Evolutionary conservation across 345 rosid species (phyloP).

Genomic region (Odontarrhena argentea): DNA sequence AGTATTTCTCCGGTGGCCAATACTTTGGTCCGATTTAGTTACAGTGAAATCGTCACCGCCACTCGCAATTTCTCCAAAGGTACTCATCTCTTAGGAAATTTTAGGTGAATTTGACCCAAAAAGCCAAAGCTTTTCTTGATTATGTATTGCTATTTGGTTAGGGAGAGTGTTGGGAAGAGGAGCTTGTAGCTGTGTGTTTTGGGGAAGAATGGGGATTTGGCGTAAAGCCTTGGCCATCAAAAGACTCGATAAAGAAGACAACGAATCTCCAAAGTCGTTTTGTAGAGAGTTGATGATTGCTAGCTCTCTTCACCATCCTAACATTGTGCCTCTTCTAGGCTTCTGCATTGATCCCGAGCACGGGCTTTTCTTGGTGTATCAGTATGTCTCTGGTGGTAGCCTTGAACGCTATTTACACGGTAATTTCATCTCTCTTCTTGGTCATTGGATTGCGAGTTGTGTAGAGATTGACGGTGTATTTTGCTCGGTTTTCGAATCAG

Average conservation of each 20-base stretch:
- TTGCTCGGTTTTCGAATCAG: constrained; percentile 41
- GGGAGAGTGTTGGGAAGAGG: constrained; percentile 98
- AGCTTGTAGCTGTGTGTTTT: constrained; percentile 86
- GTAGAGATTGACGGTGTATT: background rate
- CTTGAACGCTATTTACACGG: constrained; percentile 86
- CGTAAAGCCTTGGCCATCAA: constrained; percentile 75
- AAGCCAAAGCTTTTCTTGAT: background rate
- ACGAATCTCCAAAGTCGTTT: constrained; percentile 86
- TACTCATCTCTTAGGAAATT: constrained; percentile 11
- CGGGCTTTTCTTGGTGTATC: constrained; percentile 90
- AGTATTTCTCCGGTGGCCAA: constrained; percentile 69
- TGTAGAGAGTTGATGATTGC: constrained; percentile 98
- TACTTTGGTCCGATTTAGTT: constrained; percentile 66
- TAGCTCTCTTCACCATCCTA: constrained; percentile 72
- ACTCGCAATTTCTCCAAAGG: constrained; percentile 86
- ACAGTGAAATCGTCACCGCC: constrained; percentile 69
- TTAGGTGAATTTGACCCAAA: too few species aligned
- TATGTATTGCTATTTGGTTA: constrained; percentile 34
- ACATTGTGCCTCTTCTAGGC: constrained; percentile 82
- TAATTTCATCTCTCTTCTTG: constrained; percentile 30
- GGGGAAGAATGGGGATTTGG: constrained; percentile 81
- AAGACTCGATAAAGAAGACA: constrained; percentile 81
- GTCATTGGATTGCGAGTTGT: background rate
- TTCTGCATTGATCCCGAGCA: constrained; percentile 88
- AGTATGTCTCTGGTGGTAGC: constrained; percentile 89